A percentile compares a stretch with the other conserved stretches of the same genome.
These are phyloP conservation scores for Penicillium sp. DNA, from an alignment of 2,329 filamentous ascomycete genomes.

Conservation along the genomic window DNA sequence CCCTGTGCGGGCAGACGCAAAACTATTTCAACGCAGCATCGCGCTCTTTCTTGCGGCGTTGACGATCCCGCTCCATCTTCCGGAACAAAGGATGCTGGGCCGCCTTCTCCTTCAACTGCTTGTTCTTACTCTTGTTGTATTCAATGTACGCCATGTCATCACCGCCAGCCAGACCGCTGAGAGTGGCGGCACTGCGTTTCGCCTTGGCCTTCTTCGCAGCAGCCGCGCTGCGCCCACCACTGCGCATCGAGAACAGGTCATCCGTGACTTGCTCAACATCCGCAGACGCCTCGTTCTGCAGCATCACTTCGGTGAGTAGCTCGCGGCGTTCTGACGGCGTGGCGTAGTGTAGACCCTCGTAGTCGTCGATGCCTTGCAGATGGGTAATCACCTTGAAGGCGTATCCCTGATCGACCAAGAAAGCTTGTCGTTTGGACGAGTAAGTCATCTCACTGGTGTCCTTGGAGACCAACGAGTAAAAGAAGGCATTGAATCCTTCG, in stretches of 20 bases:
- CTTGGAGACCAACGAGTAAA: constrained; percentile 95
- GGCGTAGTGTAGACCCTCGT: constrained; percentile 71
- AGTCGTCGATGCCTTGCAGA: constrained; percentile 80
- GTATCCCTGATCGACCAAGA: constrained; percentile 95
- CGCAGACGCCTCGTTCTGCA: constrained; percentile 72
- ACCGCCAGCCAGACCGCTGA: constrained; percentile 81
- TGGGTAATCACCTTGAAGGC: constrained; percentile 99
- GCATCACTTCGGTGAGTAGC: constrained; percentile 78
- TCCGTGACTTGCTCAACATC: constrained; percentile 66
- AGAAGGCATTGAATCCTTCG: constrained; percentile 98
- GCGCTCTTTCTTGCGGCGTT: constrained; percentile 49
- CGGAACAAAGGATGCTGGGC: constrained; percentile 59
- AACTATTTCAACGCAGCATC: constrained; percentile 12
- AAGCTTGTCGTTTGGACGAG: constrained; percentile 91
- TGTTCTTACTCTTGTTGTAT: constrained; percentile 68
- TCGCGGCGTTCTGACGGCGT: constrained; percentile 76
- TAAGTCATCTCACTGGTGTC: constrained; percentile 98
- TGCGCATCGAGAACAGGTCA: constrained; percentile 59
- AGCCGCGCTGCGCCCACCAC: constrained; percentile 32
- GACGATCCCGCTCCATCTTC: constrained; percentile 58
- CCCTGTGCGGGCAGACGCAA: neutral
- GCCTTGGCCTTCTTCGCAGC: constrained; percentile 51
- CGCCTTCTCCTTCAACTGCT: constrained; percentile 57
- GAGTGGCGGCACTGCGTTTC: constrained; percentile 72
- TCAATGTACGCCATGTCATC: constrained; percentile 97